Evolutionary conservation across 306 rosid species (phyloP).

Genomic region (Acacia crassicarpa): DNA sequence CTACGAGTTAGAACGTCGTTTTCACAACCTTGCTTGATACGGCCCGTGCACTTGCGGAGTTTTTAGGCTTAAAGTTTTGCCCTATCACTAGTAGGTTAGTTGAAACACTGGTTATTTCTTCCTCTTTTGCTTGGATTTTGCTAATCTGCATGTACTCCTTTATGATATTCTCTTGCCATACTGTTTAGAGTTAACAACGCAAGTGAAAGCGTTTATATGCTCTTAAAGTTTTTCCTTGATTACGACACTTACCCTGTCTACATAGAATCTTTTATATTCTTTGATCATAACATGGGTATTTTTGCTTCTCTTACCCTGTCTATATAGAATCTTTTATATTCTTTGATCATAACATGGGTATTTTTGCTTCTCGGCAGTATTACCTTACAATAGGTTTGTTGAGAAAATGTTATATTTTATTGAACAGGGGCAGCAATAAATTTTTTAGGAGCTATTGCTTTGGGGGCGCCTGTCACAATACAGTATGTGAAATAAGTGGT

Average conservation of each 20-base stretch:
- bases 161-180: not conserved
- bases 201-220: not conserved
- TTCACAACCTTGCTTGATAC: too few species aligned
- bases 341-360: too few species aligned
- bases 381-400: not conserved
- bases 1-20: too few species aligned
- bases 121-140: not conserved
- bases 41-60: too few species aligned
- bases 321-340: too few species aligned
- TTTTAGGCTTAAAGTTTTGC: too few species aligned
- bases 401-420: slow-evolving; percentile 1
- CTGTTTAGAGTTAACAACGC: not conserved
- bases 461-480: slow-evolving; percentile 81
- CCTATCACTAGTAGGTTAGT: slow-evolving; percentile 85
- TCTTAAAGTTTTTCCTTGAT: not conserved
- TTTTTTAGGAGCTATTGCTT: slow-evolving; percentile 77
- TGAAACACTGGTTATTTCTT: not conserved
- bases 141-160: not conserved
- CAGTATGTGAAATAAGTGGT: slow-evolving; percentile 65
- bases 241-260: not conserved
- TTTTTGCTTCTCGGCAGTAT: not conserved
- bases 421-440: slow-evolving; percentile 71
- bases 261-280: not conserved
- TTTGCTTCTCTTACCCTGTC: too few species aligned
- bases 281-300: not conserved